Evolutionary conservation across 1,284 basidiomycete genomes (phyloP), one percentile per base, ranked within the genome.

Genomic region (Stygiomarasmius scandens): DNA sequence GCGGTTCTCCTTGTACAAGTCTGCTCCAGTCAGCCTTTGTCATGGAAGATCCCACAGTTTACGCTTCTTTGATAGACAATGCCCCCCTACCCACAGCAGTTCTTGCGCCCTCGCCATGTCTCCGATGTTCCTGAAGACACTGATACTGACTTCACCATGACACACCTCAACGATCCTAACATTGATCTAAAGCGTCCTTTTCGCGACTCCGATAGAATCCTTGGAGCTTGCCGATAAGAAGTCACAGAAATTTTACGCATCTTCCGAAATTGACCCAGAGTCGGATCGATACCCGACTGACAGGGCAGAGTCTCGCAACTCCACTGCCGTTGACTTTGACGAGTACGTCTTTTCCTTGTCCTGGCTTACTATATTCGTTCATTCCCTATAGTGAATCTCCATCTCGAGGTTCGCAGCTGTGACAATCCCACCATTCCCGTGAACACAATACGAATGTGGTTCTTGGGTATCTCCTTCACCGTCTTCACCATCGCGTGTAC

Each of bases 391-490:
- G 89, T 62, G 87, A 91, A 68, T 95, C 93, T 2, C 92, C 93
- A 95, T 68, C 86, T 92, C 3, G 92, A 95, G 77, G 93, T 95
- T 44, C 54, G 92, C 93, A 19, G 86, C 91, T 5, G 90, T 23
- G 93, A 95, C 65, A 92, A 95, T 69, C 84, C 86, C 1, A 73
- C 77, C 6, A 90, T 94, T 77, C 89, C 89, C 2, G 86, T 86
- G 52, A 92, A 89, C 72, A 95, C 93, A 2, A 92, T 95, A 77
- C 83, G 93, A 64, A 86, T 88, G 82, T 93, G 92, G 85, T 79
- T 89, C 60, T 73, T 95, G 51, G 91, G 92, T 52, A 66, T 91
- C 16, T 67, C 87, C 58, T 82, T 87, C 64, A 75, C 81, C n/a
- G n/a, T n/a, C n/a, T n/a, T n/a, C n/a, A n/a, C n/a, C n/a, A n/a